A percentile compares a stretch with the other conserved stretches of the same genome.
These are phyloP conservation scores for Dioscorea zingiberensis DNA, from an alignment of 106 monocot genomes.

Conservation along the genomic window DNA sequence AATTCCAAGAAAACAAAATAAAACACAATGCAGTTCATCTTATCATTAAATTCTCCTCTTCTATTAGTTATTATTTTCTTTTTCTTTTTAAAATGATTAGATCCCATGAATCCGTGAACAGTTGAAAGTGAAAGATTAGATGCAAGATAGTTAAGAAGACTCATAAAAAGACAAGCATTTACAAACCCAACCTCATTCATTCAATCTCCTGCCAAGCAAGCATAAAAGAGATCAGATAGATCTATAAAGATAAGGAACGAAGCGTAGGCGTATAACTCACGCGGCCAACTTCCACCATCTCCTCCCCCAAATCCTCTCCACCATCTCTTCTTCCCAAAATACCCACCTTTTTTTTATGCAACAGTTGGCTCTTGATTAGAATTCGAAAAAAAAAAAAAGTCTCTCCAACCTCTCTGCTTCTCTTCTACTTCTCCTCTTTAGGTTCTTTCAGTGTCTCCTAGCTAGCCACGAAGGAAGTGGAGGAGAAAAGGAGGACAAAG, in stretches of 20 bases:
- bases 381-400: neutral
- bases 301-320: too few relatives aligned
- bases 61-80: too few relatives aligned
- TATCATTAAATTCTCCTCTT: too few relatives aligned
- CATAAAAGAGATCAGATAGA: neutral
- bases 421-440: neutral
- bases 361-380: neutral
- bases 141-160: too few relatives aligned
- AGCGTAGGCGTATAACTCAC: neutral
- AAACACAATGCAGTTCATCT: too few relatives aligned
- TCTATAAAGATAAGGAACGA: neutral
- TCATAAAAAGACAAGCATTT: neutral
- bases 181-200: neutral
- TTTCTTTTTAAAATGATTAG: too few relatives aligned
- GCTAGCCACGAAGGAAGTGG: neutral
- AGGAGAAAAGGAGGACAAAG: neutral
- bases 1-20: too few relatives aligned
- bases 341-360: neutral
- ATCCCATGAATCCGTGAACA: too few relatives aligned
- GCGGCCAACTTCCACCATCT: neutral
- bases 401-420: neutral
- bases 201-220: neutral
- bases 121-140: too few relatives aligned
- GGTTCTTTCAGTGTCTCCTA: neutral
- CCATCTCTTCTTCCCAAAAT: neutral